Evolutionary conservation across 805 yeast genomes (phyloP), one percentile per base, ranked within the genome.

Genomic region (Metschnikowia dekortorum): DNA sequence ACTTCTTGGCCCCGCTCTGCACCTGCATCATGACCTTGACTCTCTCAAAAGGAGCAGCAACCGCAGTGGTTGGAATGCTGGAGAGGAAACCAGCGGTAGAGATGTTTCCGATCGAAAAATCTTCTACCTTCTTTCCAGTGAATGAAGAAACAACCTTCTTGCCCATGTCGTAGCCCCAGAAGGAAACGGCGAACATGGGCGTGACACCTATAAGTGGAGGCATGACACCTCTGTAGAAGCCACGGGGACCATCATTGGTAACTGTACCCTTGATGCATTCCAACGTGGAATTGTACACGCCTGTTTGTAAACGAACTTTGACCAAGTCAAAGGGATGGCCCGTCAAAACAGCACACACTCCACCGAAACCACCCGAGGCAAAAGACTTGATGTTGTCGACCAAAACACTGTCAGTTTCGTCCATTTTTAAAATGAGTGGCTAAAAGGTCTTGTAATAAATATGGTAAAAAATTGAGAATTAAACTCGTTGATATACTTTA

Each of bases 161-260:
- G 54, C 98, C 98, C 47, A 89, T 75, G 63, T 90, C 97, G 68
- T 94, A 92, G 63, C 98, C 98, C 98, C 99, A 92, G 73, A 92
- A 92, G 1, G 96, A 87, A 26, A 94, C 94, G 2, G 98, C 98
- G 74, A 94, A 94, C 88, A 92, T 94, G 30, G 99, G 99, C 0
- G 98, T 94, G 22, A 92, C 97, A 26, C 99, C 99, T n/a, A 88
- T 65, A 47, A 92, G 71, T 3, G 99, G 99, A 11, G 98, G 96
- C 10, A 87, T 76, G 32, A 94, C 97, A 52, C 99, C 99, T 63
- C 96, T 76, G 69, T 92, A 92, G 56, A 92, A 82, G 1, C 98
- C 97, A 28, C 75, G 56, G 3, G 82, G 80, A 0, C 96, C 96
- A 54, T 86, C 89, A 29, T 78, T 76, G n/a, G 78, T 79, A 35